Conservation (phyloP, 2,329 filamentous ascomycete genomes). For the Aspergillus sp. region DNA sequence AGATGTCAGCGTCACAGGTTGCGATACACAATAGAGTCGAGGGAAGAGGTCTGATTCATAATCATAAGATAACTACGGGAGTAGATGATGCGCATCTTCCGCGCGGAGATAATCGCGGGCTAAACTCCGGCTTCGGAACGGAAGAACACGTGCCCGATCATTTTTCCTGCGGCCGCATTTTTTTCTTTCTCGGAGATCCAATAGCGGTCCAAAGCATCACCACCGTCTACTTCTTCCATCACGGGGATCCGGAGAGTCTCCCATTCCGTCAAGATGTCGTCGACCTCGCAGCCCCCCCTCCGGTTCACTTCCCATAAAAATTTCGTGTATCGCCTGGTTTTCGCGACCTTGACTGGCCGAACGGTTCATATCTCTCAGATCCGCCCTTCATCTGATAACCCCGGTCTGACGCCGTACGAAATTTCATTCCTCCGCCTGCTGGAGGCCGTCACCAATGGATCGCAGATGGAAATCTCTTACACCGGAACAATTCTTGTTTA, state of each 20-base stretch:
- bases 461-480: constrained; percentile 91
- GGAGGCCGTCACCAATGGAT: constrained; percentile 92
- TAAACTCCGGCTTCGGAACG: constrained; percentile 29
- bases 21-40: neutral
- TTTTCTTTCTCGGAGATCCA: constrained; percentile 7
- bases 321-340: constrained; percentile 78
- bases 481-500: constrained; percentile 92
- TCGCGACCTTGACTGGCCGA: constrained; percentile 86
- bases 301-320: constrained; percentile 82
- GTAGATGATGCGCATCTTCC: constrained; percentile 3
- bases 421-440: constrained; percentile 94
- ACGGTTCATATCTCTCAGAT: constrained; percentile 93
- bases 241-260: constrained; percentile 14
- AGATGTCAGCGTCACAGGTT: neutral
- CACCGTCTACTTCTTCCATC: neutral
- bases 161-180: constrained; percentile 16
- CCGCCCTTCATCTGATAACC: constrained; percentile 77
- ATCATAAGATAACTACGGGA: too few relatives aligned
- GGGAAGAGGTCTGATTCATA: neutral
- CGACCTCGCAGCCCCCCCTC: constrained; percentile 53
- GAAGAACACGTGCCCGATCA: constrained; percentile 31
- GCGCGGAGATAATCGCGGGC: constrained; percentile 27
- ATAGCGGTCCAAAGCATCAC: neutral
- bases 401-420: constrained; percentile 88
- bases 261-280: constrained; percentile 30